Evolutionary conservation across 2,329 filamentous ascomycete genomes (phyloP), one percentile per base, ranked within the genome.

Genomic region (Fusarium redolens): DNA sequence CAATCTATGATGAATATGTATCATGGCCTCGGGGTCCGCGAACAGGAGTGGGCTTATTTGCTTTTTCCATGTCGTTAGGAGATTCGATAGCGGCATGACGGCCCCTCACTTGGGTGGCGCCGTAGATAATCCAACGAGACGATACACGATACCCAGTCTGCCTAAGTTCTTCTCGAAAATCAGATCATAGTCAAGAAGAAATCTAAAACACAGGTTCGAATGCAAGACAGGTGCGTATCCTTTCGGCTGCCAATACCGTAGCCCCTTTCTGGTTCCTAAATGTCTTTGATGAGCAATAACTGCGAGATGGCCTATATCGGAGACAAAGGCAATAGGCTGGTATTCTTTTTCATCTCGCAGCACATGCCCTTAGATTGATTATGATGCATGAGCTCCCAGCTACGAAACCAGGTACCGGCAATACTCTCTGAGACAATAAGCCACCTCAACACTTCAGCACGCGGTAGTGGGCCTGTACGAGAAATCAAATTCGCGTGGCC

Each of bases 361-460:
- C n/a, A 50, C 28, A 25, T 37, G 17, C 50, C 35, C 44, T 45
- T 25, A 51, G 33, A 33, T 40, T 63, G 33, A 30, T 33, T 22
- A 57, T 17, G 35, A n/a, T 30, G 38, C 37, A 68, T 57, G 40
- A 44, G 58, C 25, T 56, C 50, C 47, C 33, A 22, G 33, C 50
- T 54, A 40, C 43, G 43, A 47, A 47, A 51, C 48, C 41, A 59
- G 38, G 38, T 37, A 41, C 38, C 37, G 12, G 30, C 38, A 56
- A 58, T 59, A 20, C 59, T 65, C 54, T 41, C 47, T 71, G 60
- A 70, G 47, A 73, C 52, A 72, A 51, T 11, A 58, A 73, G 37
- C 52, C 69, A 71, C 61, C 33, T 45, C 50, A 45, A 50, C 61
- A 35, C 60, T 55, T 61, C 64, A 47, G 43, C 44, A 65, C 51